phyloP scores from a whole-genome alignment of 2,329 filamentous ascomycete species.

The Rutstroemia sp. region DNA sequence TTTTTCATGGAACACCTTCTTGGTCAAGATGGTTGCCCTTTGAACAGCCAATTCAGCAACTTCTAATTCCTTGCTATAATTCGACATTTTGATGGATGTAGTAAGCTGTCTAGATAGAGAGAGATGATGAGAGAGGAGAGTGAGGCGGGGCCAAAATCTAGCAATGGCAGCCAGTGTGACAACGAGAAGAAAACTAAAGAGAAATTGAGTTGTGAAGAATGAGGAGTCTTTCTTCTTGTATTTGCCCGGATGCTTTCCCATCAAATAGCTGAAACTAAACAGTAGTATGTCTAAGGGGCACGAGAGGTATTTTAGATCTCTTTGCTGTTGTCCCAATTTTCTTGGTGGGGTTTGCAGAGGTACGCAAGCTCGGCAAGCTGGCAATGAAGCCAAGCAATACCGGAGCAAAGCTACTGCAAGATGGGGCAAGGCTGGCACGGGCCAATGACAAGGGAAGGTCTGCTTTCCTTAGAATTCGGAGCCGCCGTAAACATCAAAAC shows the following conservation, averaged over 20 bases:
- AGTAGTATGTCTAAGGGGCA: background rate
- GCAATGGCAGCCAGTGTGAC: constrained; percentile 26
- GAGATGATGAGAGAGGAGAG: constrained; percentile 26
- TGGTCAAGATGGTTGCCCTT: constrained; percentile 68
- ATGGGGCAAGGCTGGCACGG: background rate
- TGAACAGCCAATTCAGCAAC: constrained; percentile 86
- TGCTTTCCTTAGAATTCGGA: background rate
- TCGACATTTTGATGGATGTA: constrained; percentile 29
- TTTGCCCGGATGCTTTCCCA: background rate
- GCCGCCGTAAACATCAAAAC: background rate
- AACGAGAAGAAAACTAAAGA: constrained; percentile 22
- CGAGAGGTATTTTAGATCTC: constrained; percentile 3
- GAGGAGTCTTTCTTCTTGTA: background rate
- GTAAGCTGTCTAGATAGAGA: constrained; percentile 12
- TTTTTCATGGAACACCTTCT: constrained; percentile 76
- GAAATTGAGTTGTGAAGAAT: constrained; percentile 12
- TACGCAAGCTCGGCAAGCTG: background rate
- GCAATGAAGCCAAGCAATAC: background rate
- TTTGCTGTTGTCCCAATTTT: constrained; percentile 8
- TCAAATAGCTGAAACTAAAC: background rate
- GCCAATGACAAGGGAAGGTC: background rate
- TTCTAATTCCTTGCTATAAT: constrained; percentile 69
- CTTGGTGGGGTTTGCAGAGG: background rate
- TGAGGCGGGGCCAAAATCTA: constrained; percentile 23
- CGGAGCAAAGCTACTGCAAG: background rate